Evolutionary conservation across 805 yeast species (phyloP).

Genomic region (Nakazawaea ishiwadae): DNA sequence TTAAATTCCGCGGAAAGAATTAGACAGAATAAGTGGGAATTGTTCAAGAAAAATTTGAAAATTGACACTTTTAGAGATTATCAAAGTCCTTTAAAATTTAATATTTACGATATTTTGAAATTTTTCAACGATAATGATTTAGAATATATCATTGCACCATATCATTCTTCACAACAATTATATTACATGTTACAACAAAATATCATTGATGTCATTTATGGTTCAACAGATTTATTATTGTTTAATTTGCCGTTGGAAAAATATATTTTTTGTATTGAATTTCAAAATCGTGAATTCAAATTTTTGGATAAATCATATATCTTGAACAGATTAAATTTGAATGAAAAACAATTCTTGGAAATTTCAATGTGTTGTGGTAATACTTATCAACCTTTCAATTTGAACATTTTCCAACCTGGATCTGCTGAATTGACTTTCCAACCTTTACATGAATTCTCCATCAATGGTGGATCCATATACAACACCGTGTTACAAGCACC

Average conservation of each 20-base stretch:
- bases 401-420: conserved; percentile 42
- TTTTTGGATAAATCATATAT: conserved; percentile 57
- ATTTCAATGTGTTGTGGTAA: conserved; percentile 77
- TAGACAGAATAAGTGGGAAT: conserved; percentile 44
- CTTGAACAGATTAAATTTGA: conserved; percentile 53
- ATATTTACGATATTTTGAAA: conserved; percentile 50
- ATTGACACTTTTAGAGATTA: conserved; percentile 49
- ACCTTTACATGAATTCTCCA: conserved; percentile 26
- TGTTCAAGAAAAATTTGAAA: conserved; percentile 24
- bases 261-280: conserved; percentile 69
- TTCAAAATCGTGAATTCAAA: conserved; percentile 58
- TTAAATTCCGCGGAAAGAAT: conserved; percentile 33
- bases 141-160: conserved; percentile 78
- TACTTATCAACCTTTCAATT: conserved; percentile 60
- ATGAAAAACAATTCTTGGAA: conserved; percentile 69
- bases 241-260: conserved; percentile 54
- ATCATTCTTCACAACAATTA: conserved; percentile 73
- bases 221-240: conserved; percentile 76
- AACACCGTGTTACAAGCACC: conserved; percentile 43
- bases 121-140: conserved; percentile 51
- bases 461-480: conserved; percentile 40
- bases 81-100: conserved; percentile 46
- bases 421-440: conserved; percentile 19
- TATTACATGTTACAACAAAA: conserved; percentile 57
- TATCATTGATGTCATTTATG: conserved; percentile 71